Percentiles rank a stretch among this genome's conserved stretches.
These are phyloP conservation scores for Ormosia semicastrata DNA, from an alignment of 306 rosid genomes.

Conservation along the genomic window DNA sequence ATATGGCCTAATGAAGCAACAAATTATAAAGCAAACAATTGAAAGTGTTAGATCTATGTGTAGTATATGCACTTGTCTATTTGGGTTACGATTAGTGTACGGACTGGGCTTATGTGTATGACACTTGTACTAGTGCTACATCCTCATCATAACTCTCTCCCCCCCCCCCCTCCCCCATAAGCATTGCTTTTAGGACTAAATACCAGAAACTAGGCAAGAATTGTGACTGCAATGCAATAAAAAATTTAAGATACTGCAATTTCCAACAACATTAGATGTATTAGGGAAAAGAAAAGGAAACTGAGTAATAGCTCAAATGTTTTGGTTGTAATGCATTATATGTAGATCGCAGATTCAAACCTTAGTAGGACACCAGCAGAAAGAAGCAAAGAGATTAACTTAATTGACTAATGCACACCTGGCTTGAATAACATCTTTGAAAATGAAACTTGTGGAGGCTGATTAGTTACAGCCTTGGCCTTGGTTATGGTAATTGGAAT, in stretches of 20 bases:
- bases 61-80: background rate
- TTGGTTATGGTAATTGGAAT: slow-evolving; percentile 87
- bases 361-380: slow-evolving; percentile 17
- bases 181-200: slow-evolving; percentile 2
- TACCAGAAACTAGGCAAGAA: slow-evolving; percentile 20
- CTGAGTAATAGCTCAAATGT: slow-evolving; percentile 5
- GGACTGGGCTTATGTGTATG: background rate
- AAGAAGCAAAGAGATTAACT: slow-evolving; percentile 23
- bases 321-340: background rate
- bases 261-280: background rate
- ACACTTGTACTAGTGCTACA: slow-evolving; percentile 8
- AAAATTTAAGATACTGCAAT: slow-evolving; percentile 13
- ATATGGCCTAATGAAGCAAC: slow-evolving; percentile 68
- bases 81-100: background rate
- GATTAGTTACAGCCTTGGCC: slow-evolving; percentile 59
- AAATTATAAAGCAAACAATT: slow-evolving; percentile 8
- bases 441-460: slow-evolving; percentile 66
- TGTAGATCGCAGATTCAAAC: background rate
- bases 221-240: slow-evolving; percentile 1
- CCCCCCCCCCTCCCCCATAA: background rate
- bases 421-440: slow-evolving; percentile 76
- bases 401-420: slow-evolving; percentile 46
- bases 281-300: background rate
- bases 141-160: background rate
- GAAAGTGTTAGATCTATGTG: slow-evolving; percentile 6